Evolutionary conservation across 331 rosid genomes (phyloP).

Genomic region (Saraca asoca): DNA sequence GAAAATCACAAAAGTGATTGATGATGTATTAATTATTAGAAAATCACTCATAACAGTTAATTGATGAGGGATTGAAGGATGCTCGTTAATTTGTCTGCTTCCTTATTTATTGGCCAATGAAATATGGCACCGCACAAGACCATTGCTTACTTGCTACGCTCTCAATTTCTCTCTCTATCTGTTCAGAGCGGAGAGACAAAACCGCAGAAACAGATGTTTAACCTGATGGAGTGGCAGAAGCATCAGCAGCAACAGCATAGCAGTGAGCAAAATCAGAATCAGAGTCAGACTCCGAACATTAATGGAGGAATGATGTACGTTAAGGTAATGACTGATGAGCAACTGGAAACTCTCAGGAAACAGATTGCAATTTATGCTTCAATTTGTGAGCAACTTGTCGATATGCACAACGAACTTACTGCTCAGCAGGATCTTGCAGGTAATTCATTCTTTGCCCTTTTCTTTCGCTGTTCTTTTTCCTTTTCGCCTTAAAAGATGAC

Average conservation of each 20-base stretch:
- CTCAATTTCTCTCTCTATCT: too few relatives aligned
- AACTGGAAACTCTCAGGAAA: constrained; percentile 83
- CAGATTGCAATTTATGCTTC: constrained; percentile 80
- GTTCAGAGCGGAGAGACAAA: too few relatives aligned
- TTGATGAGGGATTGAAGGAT: too few relatives aligned
- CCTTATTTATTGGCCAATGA: too few relatives aligned
- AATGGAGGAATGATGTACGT: constrained; percentile 49
- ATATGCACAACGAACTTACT: constrained; percentile 78
- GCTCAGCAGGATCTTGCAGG: constrained; percentile 91
- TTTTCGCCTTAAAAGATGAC: not conserved
- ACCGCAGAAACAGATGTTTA: too few relatives aligned
- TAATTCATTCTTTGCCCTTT: not conserved
- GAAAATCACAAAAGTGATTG: too few relatives aligned
- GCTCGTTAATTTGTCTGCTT: too few relatives aligned
- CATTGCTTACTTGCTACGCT: too few relatives aligned
- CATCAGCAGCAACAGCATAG: constrained; percentile 6
- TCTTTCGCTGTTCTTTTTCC: not conserved
- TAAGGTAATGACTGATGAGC: constrained; percentile 96
- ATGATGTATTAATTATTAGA: too few relatives aligned
- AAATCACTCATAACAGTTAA: too few relatives aligned
- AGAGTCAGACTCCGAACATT: constrained; percentile 1
- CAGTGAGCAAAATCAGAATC: not conserved
- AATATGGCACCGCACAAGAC: too few relatives aligned
- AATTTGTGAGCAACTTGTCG: constrained; percentile 83
- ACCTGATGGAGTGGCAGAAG: constrained; percentile 32